Percentiles rank a stretch among this genome's conserved stretches.
phyloP scores from a whole-genome alignment of 2,329 filamentous ascomycete genomes.

The Neopestalotiopsis rosae region DNA sequence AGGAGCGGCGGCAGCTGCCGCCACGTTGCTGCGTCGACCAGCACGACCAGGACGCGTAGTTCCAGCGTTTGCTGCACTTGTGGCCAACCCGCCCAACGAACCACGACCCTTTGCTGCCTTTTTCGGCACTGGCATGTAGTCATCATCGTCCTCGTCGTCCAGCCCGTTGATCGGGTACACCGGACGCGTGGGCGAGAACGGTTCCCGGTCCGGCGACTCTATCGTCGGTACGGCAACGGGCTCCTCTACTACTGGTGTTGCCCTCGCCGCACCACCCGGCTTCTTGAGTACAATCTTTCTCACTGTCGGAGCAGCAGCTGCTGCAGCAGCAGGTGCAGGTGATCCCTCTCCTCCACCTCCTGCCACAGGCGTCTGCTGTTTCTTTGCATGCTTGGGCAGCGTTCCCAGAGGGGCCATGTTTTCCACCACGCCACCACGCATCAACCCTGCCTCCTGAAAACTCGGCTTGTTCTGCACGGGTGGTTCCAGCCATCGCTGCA shows the following conservation, averaged over 20 bases:
- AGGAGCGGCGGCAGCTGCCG: slow-evolving; percentile 16
- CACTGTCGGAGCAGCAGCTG: slow-evolving; percentile 24
- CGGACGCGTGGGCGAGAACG: slow-evolving; percentile 20
- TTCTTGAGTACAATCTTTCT: slow-evolving; percentile 39
- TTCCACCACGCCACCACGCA: slow-evolving; percentile 77
- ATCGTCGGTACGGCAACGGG: neutral
- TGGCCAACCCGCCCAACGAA: slow-evolving; percentile 19
- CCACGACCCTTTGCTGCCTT: slow-evolving; percentile 32
- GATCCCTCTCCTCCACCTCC: slow-evolving; percentile 41
- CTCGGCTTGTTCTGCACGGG: slow-evolving; percentile 68
- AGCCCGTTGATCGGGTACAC: slow-evolving; percentile 21
- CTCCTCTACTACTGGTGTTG: slow-evolving; percentile 31
- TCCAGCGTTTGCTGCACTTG: slow-evolving; percentile 11
- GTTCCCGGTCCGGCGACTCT: neutral
- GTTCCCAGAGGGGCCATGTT: slow-evolving; percentile 84
- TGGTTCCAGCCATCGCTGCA: slow-evolving; percentile 65
- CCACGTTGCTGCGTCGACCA: slow-evolving; percentile 18
- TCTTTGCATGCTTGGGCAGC: slow-evolving; percentile 69
- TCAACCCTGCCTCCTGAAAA: slow-evolving; percentile 78
- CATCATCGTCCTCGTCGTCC: slow-evolving; percentile 46
- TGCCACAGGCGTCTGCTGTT: slow-evolving; percentile 35
- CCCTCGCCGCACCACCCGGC: slow-evolving; percentile 32
- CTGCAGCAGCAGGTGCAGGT: slow-evolving; percentile 19
- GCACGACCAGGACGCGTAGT: slow-evolving; percentile 14
- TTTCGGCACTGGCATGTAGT: slow-evolving; percentile 50